Base-by-base conservation (phyloP, 768 basidiomycete genomes). In the Lentinula detonsa region DNA sequence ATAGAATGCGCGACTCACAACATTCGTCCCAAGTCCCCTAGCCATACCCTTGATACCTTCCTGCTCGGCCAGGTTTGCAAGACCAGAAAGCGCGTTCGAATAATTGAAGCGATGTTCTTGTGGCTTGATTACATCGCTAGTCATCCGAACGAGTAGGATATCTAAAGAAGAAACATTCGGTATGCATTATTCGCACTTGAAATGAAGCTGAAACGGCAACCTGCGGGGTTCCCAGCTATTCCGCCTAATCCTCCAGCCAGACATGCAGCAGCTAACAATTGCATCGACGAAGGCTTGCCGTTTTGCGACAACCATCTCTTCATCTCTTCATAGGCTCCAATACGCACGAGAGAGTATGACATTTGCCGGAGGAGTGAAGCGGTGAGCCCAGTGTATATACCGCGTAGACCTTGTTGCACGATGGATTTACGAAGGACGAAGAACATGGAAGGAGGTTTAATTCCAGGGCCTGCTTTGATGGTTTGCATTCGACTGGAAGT, bases 331-430 rank as follows among this genome's bases (percentile, higher is more conserved):
- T 95, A 94, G 21, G 78, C 83, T 23, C 93, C 93, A 34, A 95
- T 75, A 35, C 93, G 85, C 57, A 93, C 90, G 50, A 95, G 83
- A 0, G 91, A 91, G 68, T 95, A 95, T 9, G 91, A 87, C 92
- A 95, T 93, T 74, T 95, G 93, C 56, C 93, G 83, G 71, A 94
- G 78, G 23, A 93, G 72, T 2, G 93, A 91, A 4, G 93, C 93
- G 5, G 87, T 85, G 37, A 94, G 80, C 23, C 93, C 93, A 10
- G 88, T 85, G 66, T 91, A 94, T 28, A 95, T 73, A 63, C 90
- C 90, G 60, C 80, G 80, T 64, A 92, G 69, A 63, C 93, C 93
- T 18, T 84, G 83, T 63, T 85, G 77, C 15, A 78, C 73, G 37
- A 95, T 74, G 15, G 92, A 89, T 59, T 74, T 75, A 50, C 81